Evolutionary conservation across 2,329 filamentous ascomycete species (phyloP).

Genomic region (Podosphaera aphanis): DNA sequence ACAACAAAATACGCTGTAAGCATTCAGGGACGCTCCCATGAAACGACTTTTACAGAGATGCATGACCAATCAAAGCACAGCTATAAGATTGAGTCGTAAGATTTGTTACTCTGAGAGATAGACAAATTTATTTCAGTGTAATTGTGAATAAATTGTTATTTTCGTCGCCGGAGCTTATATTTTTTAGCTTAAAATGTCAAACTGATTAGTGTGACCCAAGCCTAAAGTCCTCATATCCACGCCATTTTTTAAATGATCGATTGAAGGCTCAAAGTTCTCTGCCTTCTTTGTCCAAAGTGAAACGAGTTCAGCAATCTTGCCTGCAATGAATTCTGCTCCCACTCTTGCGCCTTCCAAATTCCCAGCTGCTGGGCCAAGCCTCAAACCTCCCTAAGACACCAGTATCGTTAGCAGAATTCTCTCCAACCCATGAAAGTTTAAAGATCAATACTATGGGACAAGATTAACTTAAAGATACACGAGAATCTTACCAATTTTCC

Average conservation of each 20-base stretch:
- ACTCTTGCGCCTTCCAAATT: slow-evolving; percentile 52
- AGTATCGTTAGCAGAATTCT: neutral
- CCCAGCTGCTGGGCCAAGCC: slow-evolving; percentile 46
- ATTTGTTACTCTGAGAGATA: no score
- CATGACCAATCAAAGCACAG: no score
- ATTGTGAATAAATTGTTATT: neutral
- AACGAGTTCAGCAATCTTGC: slow-evolving; percentile 8
- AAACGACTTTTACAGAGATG: no score
- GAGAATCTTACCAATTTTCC: slow-evolving; percentile 26
- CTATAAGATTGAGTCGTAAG: no score
- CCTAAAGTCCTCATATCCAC: slow-evolving; percentile 10
- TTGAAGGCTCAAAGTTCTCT: neutral
- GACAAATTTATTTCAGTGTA: no score
- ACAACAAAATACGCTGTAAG: no score
- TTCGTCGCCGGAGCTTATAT: neutral
- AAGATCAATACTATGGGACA: neutral
- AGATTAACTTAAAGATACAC: neutral
- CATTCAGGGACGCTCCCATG: no score
- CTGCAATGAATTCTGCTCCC: slow-evolving; percentile 39
- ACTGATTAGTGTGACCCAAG: slow-evolving; percentile 10
- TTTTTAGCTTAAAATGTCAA: slow-evolving; percentile 3
- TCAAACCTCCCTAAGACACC: slow-evolving; percentile 26
- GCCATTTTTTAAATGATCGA: slow-evolving; percentile 2
- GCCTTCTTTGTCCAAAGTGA: slow-evolving; percentile 1
- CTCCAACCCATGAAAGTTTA: neutral